These are phyloP conservation scores for Nicotiana tabacum DNA, from an alignment of 257 asterid species.

Conservation along the genomic window DNA sequence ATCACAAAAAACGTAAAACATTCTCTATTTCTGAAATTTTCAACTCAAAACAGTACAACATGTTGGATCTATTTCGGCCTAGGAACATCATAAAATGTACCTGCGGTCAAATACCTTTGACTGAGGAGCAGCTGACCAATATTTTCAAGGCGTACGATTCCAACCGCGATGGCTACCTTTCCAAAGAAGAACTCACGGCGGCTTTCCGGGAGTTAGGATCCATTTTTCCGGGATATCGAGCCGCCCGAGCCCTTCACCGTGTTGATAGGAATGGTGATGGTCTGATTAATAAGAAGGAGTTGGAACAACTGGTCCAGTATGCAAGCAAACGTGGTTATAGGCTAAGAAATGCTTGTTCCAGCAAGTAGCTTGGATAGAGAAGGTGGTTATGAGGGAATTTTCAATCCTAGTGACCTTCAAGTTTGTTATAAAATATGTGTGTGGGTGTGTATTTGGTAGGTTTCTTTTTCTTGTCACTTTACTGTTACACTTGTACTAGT, in stretches of 20 bases:
- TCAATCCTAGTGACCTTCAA: background rate
- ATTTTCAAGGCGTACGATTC: background rate
- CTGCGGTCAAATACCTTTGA: background rate
- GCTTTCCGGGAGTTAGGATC: conserved; percentile 17
- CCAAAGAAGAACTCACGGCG: conserved; percentile 10
- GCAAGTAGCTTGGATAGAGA: background rate
- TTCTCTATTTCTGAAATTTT: background rate
- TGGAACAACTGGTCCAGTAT: conserved; percentile 9
- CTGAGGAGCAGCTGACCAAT: background rate
- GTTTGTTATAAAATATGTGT: background rate
- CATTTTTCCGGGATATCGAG: conserved; percentile 11
- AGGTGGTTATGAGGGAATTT: background rate
- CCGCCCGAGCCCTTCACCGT: background rate
- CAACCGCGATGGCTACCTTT: conserved; percentile 7
- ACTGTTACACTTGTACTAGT: background rate
- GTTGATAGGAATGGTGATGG: conserved; percentile 20
- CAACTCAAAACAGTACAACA: background rate
- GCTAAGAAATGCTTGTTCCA: background rate
- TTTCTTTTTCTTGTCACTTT: background rate
- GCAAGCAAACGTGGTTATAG: conserved; percentile 12
- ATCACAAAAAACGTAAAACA: background rate
- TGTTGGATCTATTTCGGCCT: background rate
- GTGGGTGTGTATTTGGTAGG: background rate
- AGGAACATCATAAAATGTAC: background rate
- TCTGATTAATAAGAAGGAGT: conserved; percentile 1